Evolutionary conservation across 768 basidiomycete genomes (phyloP).

Genomic region (Myochromella boudieri): DNA sequence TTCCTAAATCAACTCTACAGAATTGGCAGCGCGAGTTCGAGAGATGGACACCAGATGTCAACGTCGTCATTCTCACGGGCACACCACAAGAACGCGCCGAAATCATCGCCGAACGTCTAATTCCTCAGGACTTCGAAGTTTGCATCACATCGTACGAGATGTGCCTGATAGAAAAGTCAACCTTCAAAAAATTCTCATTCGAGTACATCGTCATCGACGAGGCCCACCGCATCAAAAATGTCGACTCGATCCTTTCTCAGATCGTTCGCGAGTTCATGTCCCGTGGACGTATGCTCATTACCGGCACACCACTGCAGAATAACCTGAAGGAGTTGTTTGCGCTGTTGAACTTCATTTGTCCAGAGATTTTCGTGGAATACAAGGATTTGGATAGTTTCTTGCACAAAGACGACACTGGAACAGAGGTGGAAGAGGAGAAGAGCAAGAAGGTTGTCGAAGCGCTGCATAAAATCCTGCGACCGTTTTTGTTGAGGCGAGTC

Average conservation of each 20-base stretch:
- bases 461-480: slow-evolving; percentile 92
- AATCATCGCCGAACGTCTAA: slow-evolving; percentile 73
- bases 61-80: slow-evolving; percentile 78
- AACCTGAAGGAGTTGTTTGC: slow-evolving; percentile 95
- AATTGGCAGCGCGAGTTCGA: slow-evolving; percentile 96
- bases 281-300: slow-evolving; percentile 89
- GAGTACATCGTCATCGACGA: slow-evolving; percentile 99
- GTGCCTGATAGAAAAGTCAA: slow-evolving; percentile 91
- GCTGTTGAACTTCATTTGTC: slow-evolving; percentile 92
- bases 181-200: slow-evolving; percentile 92
- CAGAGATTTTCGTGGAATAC: slow-evolving; percentile 92
- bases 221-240: slow-evolving; percentile 99
- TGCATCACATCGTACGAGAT: slow-evolving; percentile 97
- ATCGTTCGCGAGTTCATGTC: slow-evolving; percentile 91
- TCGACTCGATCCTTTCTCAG: slow-evolving; percentile 92
- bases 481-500: slow-evolving; percentile 91
- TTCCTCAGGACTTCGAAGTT: slow-evolving; percentile 89
- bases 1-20: slow-evolving; percentile 97
- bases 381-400: slow-evolving; percentile 92
- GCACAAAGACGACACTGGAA: slow-evolving; percentile 76
- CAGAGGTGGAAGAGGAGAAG: slow-evolving; percentile 73
- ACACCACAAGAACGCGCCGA: slow-evolving; percentile 87
- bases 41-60: slow-evolving; percentile 89
- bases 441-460: slow-evolving; percentile 96
- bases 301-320: slow-evolving; percentile 96